A percentile compares a stretch with the other conserved stretches of the same genome.
These are phyloP conservation scores for Kwoniella sp. DNA, from an alignment of 768 basidiomycete genomes.

Conservation along the genomic window DNA sequence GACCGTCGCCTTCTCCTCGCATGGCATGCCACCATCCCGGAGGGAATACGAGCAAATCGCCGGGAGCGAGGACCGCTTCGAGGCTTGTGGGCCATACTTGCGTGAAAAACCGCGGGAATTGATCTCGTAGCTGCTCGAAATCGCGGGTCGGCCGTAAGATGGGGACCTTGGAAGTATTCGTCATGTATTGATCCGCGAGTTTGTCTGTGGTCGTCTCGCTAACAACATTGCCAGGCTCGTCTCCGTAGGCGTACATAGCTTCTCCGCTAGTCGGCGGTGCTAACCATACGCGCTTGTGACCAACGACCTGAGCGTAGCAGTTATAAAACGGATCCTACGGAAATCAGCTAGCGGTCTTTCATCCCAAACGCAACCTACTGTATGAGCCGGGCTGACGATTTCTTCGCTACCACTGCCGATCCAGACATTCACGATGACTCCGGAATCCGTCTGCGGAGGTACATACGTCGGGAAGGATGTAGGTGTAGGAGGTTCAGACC, in stretches of 20 bases:
- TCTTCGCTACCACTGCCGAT: slow-evolving; percentile 56
- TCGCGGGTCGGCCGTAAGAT: slow-evolving; percentile 57
- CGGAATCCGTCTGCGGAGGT: slow-evolving; percentile 61
- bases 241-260: slow-evolving; percentile 57
- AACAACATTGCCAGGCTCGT: slow-evolving; percentile 1
- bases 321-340: slow-evolving; percentile 88
- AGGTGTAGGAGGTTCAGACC: slow-evolving; percentile 57
- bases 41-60: slow-evolving; percentile 84
- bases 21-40: slow-evolving; percentile 57
- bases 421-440: slow-evolving; percentile 48
- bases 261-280: slow-evolving; percentile 60
- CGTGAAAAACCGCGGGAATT: slow-evolving; percentile 58
- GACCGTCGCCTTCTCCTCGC: slow-evolving; percentile 41
- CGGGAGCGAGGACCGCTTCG: slow-evolving; percentile 65
- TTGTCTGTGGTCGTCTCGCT: slow-evolving; percentile 2
- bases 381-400: slow-evolving; percentile 85
- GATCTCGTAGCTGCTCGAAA: slow-evolving; percentile 3
- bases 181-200: slow-evolving; percentile 54
- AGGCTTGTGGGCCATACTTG: slow-evolving; percentile 61
- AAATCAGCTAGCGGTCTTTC: background rate
- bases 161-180: slow-evolving; percentile 78
- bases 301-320: slow-evolving; percentile 82
- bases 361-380: slow-evolving; percentile 54
- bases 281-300: slow-evolving; percentile 85
- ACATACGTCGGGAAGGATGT: slow-evolving; percentile 56